Percentiles rank a stretch among this genome's conserved stretches.
Conservation (phyloP, 345 rosid genomes). For the Brassica napus region DNA sequence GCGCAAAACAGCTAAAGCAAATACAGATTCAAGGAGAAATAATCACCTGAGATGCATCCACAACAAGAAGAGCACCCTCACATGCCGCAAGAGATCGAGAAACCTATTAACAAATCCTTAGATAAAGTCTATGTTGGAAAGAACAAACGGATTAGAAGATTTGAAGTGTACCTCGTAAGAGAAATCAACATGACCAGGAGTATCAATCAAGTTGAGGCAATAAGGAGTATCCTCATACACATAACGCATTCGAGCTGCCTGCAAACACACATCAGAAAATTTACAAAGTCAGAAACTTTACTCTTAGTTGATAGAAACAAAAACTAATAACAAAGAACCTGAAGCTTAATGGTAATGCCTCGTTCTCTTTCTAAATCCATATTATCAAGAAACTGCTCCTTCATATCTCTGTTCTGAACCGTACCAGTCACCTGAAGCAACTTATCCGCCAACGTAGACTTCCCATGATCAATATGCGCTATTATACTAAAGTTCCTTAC, state of each 20-base stretch:
- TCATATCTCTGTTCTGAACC: conserved; percentile 89
- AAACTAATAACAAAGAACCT: conserved; percentile 42
- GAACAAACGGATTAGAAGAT: no score
- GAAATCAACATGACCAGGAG: conserved; percentile 98
- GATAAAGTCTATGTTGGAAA: no score
- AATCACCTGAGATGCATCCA: conserved; percentile 96
- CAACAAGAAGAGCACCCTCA: conserved; percentile 99
- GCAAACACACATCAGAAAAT: no score
- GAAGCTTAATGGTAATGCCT: conserved; percentile 96
- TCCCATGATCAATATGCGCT: conserved; percentile 98
- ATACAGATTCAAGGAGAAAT: conserved; percentile 4
- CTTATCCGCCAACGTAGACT: conserved; percentile 94
- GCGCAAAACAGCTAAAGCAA: conserved; percentile 11
- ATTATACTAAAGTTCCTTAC: conserved; percentile 88
- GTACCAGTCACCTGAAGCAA: conserved; percentile 94
- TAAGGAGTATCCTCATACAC: conserved; percentile 58
- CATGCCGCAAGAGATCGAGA: conserved; percentile 99
- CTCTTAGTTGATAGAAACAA: not conserved
- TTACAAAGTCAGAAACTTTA: not conserved
- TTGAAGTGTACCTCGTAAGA: conserved; percentile 80
- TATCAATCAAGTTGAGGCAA: conserved; percentile 91
- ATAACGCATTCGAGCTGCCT: conserved; percentile 99
- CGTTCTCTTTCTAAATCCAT: conserved; percentile 99
- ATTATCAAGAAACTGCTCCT: conserved; percentile 95
- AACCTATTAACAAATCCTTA: no score